Evolutionary conservation across 805 yeast genomes (phyloP), one percentile per base, ranked within the genome.

Genomic region (Lipomyces kockii): DNA sequence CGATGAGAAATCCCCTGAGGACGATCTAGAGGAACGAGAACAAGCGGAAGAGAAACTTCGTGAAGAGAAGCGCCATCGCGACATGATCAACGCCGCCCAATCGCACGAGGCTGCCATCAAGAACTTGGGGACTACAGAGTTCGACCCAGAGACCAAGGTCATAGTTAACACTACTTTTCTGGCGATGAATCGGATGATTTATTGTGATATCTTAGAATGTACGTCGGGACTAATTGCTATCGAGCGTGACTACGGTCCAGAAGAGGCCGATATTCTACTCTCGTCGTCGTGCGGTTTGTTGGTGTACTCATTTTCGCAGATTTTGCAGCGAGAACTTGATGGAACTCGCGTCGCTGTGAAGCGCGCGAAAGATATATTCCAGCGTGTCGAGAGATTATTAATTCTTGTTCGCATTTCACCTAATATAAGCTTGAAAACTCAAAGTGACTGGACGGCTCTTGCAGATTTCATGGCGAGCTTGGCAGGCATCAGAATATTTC

Each of bases 211-310:
- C 8, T 14, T 49, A 2, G 25, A 52, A 4, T 34, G 54, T 34
- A 35, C 66, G 1, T 37, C 57, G 56, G 61, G 60, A 9, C 53
- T 66, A 6, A 37, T 22, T 25, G 55, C 61, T 2, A 34, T 66
- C n/a, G 69, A 66, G 39, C 66, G 69, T 22, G 69, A 66, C 46
- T 66, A 62, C 54, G 69, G 59, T 37, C 27, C 22, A 7, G 52
- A 53, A 0, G 63, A 62, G 9, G 63, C 69, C 3, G 69, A 66
- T 17, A 32, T 66, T n/a, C n/a, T 66, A 20, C 25, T 66, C 8
- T 58, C 63, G 9, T 51, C 69, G 2, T 7, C 64, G 3, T 57
- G 54, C 20, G 55, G 60, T 0, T 5, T 66, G 8, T 27, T 60
- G 11, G 62, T 59, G 20, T 62, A 51, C 53, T 22, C 60, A 3